A percentile compares a stretch with the other conserved stretches of the same genome.
Evolutionary conservation across 768 basidiomycete genomes (phyloP).

Genomic region (Suillus placidus): DNA sequence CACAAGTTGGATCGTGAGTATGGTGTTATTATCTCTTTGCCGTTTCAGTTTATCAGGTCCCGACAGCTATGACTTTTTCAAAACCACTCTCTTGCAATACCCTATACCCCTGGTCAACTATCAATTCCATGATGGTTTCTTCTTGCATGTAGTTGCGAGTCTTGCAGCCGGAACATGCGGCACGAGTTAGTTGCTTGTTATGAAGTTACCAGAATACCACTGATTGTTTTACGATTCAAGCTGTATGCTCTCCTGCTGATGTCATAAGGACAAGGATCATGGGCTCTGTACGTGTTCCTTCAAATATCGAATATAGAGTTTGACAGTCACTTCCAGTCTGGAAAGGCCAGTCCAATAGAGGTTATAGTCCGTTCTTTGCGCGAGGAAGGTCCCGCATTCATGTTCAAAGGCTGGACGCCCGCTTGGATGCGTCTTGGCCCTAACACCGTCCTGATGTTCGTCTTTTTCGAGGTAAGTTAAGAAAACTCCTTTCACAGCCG

Average conservation of each 20-base stretch:
- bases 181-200: conserved; percentile 56
- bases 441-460: conserved; percentile 82
- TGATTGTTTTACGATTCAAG: conserved; percentile 37
- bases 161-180: conserved; percentile 73
- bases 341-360: conserved; percentile 47
- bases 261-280: conserved; percentile 78
- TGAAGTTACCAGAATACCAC: neutral
- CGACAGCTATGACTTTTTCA: conserved; percentile 77
- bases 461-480: conserved; percentile 75
- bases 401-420: conserved; percentile 91
- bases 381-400: conserved; percentile 74
- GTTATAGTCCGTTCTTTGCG: conserved; percentile 62
- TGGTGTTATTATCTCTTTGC: conserved; percentile 9
- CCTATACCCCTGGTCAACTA: conserved; percentile 59
- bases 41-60: neutral
- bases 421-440: conserved; percentile 84
- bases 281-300: conserved; percentile 58
- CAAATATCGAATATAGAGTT: neutral
- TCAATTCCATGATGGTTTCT: conserved; percentile 64
- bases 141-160: conserved; percentile 70
- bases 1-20: conserved; percentile 84
- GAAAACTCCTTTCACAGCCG: neutral
- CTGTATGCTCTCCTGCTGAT: conserved; percentile 78
- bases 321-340: conserved; percentile 45
- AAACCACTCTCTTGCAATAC: conserved; percentile 53